phyloP scores from a whole-genome alignment of 164 flowering plant genomes.

The Magnolia officinalis region DNA sequence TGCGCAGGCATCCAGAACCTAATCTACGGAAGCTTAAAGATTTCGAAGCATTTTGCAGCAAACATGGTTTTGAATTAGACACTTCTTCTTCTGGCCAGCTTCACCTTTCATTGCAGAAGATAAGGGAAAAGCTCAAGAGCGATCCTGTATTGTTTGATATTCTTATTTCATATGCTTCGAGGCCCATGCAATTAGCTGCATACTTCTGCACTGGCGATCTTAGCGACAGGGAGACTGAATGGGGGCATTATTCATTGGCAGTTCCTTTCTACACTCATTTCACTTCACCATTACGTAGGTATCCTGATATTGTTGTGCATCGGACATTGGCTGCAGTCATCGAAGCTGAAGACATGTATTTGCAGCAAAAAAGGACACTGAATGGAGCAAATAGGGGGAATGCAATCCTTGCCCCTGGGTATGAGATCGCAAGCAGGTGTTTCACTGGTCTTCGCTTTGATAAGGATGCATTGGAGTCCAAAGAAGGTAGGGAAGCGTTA shows the following conservation, averaged over 20 bases:
- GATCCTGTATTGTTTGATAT: constrained; percentile 68
- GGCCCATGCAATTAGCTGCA: constrained; percentile 78
- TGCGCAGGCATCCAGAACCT: constrained; percentile 93
- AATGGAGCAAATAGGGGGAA: constrained; percentile 15
- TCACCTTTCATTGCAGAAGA: constrained; percentile 53
- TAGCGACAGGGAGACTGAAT: constrained; percentile 40
- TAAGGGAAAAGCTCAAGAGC: constrained; percentile 56
- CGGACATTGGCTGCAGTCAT: constrained; percentile 70
- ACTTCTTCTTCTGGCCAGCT: constrained; percentile 70
- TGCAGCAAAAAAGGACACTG: constrained; percentile 21
- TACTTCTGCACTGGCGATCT: constrained; percentile 78
- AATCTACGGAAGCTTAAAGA: constrained; percentile 70
- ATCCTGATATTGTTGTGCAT: constrained; percentile 94
- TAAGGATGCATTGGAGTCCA: constrained; percentile 47
- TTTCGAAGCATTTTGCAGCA: constrained; percentile 68
- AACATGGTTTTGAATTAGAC: constrained; percentile 74
- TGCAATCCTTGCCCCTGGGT: neutral
- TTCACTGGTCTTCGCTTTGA: constrained; percentile 61
- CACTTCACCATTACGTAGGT: constrained; percentile 89
- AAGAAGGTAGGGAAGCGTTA: constrained; percentile 53
- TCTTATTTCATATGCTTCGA: constrained; percentile 66
- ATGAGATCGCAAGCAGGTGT: constrained; percentile 28
- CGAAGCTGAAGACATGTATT: constrained; percentile 67
- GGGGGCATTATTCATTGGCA: constrained; percentile 85
- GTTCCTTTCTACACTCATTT: constrained; percentile 89